A percentile compares a stretch with the other conserved stretches of the same genome.
Evolutionary conservation across 2,329 filamentous ascomycete genomes (phyloP).

Genomic region (Hypomyces perniciosus): DNA sequence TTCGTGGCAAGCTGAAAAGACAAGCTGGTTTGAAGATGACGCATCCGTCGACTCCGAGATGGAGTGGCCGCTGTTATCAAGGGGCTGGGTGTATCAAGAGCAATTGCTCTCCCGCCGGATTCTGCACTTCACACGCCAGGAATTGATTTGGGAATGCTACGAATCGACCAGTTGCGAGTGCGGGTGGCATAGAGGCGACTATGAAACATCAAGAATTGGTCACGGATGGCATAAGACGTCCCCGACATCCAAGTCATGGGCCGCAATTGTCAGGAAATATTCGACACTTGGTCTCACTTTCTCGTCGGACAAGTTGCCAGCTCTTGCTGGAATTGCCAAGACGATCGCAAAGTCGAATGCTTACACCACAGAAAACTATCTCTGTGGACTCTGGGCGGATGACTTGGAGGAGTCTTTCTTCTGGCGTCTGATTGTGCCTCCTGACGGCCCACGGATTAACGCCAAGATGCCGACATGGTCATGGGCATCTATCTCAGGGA

Average conservation of each 20-base stretch:
- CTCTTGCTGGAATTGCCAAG: conserved; percentile 13
- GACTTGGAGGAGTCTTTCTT: conserved; percentile 11
- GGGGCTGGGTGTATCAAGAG: conserved; percentile 21
- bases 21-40: neutral
- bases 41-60: neutral
- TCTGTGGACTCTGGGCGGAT: conserved; percentile 11
- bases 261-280: conserved; percentile 7
- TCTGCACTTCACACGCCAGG: conserved; percentile 15
- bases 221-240: neutral
- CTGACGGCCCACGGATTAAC: neutral
- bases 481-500: conserved; percentile 13
- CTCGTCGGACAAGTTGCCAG: conserved; percentile 9
- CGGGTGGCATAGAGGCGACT: neutral
- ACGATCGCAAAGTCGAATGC: neutral
- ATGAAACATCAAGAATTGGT: neutral
- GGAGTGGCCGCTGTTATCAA: conserved; percentile 5
- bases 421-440: conserved; percentile 6
- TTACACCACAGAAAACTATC: conserved; percentile 1
- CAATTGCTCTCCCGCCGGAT: conserved; percentile 16
- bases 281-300: conserved; percentile 9
- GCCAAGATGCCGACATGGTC: conserved; percentile 11
- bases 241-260: conserved; percentile 1
- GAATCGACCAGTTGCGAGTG: conserved; percentile 13
- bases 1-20: conserved; percentile 2
- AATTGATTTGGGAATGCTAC: conserved; percentile 17